Evolutionary conservation across 73 alveolate genomes (phyloP), one percentile per base, ranked within the genome.

Genomic region (Stentor coeruleus): DNA sequence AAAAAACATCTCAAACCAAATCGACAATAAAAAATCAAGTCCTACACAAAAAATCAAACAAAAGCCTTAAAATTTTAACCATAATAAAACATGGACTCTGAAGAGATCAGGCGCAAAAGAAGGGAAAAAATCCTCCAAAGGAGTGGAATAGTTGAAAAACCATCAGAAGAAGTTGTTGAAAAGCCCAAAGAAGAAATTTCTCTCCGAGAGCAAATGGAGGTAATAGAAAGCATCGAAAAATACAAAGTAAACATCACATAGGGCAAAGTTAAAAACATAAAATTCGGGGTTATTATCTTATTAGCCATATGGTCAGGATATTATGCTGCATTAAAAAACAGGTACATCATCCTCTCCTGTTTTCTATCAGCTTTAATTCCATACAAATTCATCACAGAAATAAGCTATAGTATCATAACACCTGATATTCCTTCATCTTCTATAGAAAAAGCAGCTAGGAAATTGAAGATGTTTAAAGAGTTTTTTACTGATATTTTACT

Each of bases 1-100:
- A n/a, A n/a, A n/a, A n/a, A n/a, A n/a, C n/a, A n/a, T n/a, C n/a
- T n/a, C n/a, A n/a, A n/a, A n/a, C n/a, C n/a, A n/a, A n/a, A n/a
- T n/a, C n/a, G n/a, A n/a, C n/a, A n/a, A n/a, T n/a, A n/a, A n/a
- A n/a, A n/a, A n/a, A n/a, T n/a, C n/a, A n/a, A n/a, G n/a, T n/a
- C n/a, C n/a, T n/a, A n/a, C n/a, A n/a, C n/a, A n/a, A n/a, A n/a
- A n/a, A n/a, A n/a, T n/a, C n/a, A n/a, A n/a, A n/a, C n/a, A n/a
- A n/a, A n/a, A n/a, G n/a, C n/a, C n/a, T n/a, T n/a, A n/a, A n/a
- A n/a, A n/a, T n/a, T n/a, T n/a, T n/a, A n/a, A n/a, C n/a, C n/a
- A n/a, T n/a, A n/a, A n/a, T n/a, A n/a, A 49, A 66, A 66, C n/a
- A 66, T 66, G 79, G 79, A 66, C 79, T 40, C 79, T 20, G 37